Percentiles rank a stretch among this genome's conserved stretches.
Conservation (phyloP, 768 basidiomycete species). For the Macrolepiota dolichaula region DNA sequence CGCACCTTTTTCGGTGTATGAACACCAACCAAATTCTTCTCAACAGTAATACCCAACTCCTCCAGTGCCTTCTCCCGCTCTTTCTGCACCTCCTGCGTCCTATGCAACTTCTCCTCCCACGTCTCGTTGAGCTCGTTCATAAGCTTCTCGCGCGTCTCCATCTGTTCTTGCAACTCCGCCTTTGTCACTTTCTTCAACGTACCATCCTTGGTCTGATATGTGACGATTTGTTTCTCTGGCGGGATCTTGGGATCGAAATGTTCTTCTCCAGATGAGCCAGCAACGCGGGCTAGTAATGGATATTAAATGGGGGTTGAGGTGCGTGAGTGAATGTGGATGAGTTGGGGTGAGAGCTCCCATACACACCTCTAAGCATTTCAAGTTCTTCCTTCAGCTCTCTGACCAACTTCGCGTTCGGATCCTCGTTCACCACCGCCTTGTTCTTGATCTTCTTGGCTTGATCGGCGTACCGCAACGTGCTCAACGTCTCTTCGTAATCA, state of each 20-base stretch:
- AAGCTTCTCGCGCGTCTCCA: constrained; percentile 91
- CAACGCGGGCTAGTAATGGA: constrained; percentile 60
- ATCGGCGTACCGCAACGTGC: constrained; percentile 96
- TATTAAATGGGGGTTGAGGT: constrained; percentile 7
- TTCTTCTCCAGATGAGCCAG: constrained; percentile 65
- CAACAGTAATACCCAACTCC: constrained; percentile 95
- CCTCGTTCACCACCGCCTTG: constrained; percentile 98
- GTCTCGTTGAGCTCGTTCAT: constrained; percentile 94
- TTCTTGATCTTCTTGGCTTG: constrained; percentile 99
- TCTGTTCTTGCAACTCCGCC: constrained; percentile 95
- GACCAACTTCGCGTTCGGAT: constrained; percentile 98
- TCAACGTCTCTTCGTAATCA: constrained; percentile 96
- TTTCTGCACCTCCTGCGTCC: constrained; percentile 93
- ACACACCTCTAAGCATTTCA: constrained; percentile 81
- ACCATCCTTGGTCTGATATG: constrained; percentile 90
- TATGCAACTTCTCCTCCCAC: constrained; percentile 91
- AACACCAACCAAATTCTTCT: constrained; percentile 94
- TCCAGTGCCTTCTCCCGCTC: constrained; percentile 97
- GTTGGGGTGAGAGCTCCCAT: neutral
- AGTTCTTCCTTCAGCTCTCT: constrained; percentile 98
- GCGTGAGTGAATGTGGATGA: neutral
- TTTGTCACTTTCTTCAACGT: constrained; percentile 95
- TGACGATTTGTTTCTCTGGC: constrained; percentile 92
- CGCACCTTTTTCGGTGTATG: constrained; percentile 94
- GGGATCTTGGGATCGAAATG: constrained; percentile 86